Base-by-base conservation (phyloP, 176 grass and related monocot genomes). In the Carex kokanica region DNA sequence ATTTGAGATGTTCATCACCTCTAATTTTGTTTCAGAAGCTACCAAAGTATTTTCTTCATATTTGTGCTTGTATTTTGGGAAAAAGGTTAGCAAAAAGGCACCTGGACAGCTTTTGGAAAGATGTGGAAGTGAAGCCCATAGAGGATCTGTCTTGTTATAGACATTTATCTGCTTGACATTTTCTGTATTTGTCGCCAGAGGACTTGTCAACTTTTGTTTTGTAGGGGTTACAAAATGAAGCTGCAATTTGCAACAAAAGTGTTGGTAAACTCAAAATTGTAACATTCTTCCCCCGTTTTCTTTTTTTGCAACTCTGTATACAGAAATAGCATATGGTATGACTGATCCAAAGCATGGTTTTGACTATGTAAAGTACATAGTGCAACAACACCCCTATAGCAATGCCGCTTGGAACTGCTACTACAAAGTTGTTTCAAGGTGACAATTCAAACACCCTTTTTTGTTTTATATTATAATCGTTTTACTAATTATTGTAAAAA, bases 401-500 rank as follows among this genome's bases (percentile, higher is more conserved):
- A 63, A 88, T 60, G 81, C 91, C 56, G 92, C 95, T 24, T 98
- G 95, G 95, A 98, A 98, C 75, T 91, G 88, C 84, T 98, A 88
- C 83, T 95, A 98, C 77, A 95, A 93, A 67, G 95, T 98, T 61
- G 84, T 91, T 78, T 95, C 95, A 83, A 98, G 90, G 93, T 95
- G 68, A 85, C 20, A 86, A 65, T 31, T 84, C 79, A 53, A 31
- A 75, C 63, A 75, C 72, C 47, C 12, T 82, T 82, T 62, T 16
- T 54, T 59, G 32, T n/a, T 84, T 73, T 23, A n/a, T 71, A 31
- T 57, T 66, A 78, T 64, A 63, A 64, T 79, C 45, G 18, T 23
- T 66, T 66, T n/a, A 58, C 8, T n/a, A 23, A 51, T n/a, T 79
- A 66, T 66, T 66, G 41, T 32, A 2, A 18, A 67, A 38, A 67